These are phyloP conservation scores for Penicillium subrubescens DNA, from an alignment of 495 filamentous ascomycete species.

Conservation along the genomic window DNA sequence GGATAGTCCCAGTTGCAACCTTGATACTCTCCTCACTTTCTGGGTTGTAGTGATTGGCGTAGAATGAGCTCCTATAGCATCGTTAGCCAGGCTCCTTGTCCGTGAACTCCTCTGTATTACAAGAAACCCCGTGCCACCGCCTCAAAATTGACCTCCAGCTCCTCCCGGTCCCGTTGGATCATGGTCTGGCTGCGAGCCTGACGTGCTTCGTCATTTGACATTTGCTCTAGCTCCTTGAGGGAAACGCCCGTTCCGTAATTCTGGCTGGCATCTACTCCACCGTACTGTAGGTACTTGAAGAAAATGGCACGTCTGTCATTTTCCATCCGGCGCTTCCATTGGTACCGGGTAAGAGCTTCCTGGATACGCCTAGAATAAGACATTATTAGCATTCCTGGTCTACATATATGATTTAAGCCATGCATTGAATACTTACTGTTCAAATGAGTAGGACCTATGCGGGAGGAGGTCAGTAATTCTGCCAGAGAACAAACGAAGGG, in stretches of 20 bases:
- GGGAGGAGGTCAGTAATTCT: not conserved
- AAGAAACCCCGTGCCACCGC: conserved; percentile 76
- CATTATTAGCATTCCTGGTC: not conserved
- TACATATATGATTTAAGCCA: no score
- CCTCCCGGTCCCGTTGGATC: conserved; percentile 27
- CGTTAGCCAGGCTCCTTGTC: not conserved
- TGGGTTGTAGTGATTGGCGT: conserved; percentile 46
- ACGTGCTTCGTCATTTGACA: conserved; percentile 66
- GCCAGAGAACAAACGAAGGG: not conserved
- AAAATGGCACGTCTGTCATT: conserved; percentile 63
- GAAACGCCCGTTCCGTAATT: conserved; percentile 69
- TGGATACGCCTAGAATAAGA: conserved; percentile 67
- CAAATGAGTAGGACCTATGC: conserved; percentile 26
- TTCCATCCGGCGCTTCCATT: conserved; percentile 72
- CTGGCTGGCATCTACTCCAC: conserved; percentile 70
- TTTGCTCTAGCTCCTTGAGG: conserved; percentile 50
- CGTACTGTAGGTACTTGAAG: conserved; percentile 75
- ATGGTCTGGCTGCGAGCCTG: conserved; percentile 34
- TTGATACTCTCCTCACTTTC: conserved; percentile 52
- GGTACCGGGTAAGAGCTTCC: conserved; percentile 80
- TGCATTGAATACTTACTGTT: conserved; percentile 45
- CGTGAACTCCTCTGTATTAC: conserved; percentile 42
- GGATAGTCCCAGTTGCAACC: conserved; percentile 60
- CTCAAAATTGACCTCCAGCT: conserved; percentile 82
- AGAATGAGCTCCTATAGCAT: conserved; percentile 46